Base-by-base conservation (phyloP, 768 basidiomycete genomes). In the Pleurotus tuoliensis region DNA sequence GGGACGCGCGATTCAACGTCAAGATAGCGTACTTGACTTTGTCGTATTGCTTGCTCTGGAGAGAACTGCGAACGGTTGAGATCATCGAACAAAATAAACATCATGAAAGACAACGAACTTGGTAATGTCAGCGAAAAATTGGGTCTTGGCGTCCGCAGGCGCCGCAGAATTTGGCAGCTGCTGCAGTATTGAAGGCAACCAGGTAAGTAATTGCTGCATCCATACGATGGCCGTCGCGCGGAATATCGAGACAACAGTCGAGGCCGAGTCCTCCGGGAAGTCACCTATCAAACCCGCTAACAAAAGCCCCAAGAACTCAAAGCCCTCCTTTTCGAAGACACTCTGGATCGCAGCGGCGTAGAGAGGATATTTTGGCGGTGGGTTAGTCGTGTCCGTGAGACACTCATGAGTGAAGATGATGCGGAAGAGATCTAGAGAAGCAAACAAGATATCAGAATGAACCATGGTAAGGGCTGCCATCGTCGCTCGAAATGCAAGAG, bases 231-330 rank as follows among this genome's bases (percentile, higher is more conserved):
- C 78, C 51, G 94, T 69, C 11, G 81, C 77, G 13, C 91, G 82
- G 69, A 96, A 82, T 59, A 98, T 86, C 2, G 87, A 83, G 55
- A 92, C 83, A 45, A 95, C 86, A 37, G 75, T 67, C 7, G 88
- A 78, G 5, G 84, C 76, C 3, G 86, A 81, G 57, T 98, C 96
- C 66, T 93, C 93, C 3, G 92, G 92, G 68, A 95, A 98, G 59
- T 90, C 87, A 18, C 88, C 86, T 3, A 92, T 84, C 24, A 98
- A 76, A 3, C 97, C 96, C 16, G 78, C 72, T 52, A 98, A 74
- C 25, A 94, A 68, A 60, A 82, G 82, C 12, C 80, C 79, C 13
- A 91, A 67, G 13, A 98, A 76, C 62, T 83, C 81, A 54, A 81
- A 80, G 3, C 94, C 93, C 67, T 91, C 85, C 59, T 85, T 84